Evolutionary conservation across 1,284 basidiomycete species (phyloP), one percentile per base, ranked within the genome.

Genomic region (Moesziomyces parantarcticus): DNA sequence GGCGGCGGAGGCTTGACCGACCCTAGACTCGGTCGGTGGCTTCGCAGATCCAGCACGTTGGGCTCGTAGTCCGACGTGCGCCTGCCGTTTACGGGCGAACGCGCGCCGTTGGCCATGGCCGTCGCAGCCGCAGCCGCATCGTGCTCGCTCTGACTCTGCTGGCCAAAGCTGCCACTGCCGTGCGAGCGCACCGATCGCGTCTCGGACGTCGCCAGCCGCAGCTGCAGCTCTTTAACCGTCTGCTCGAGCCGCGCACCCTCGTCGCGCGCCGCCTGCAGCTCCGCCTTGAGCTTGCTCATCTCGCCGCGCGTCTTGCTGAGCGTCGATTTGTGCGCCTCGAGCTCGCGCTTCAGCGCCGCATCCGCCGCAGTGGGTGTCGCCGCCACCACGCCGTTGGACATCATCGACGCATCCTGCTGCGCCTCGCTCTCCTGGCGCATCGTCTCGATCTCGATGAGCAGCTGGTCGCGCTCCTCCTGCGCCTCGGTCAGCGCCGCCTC

Each of bases 1-100:
- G 92, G 91, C 21, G 93, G 93, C 23, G 93, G 93, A 25, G 92
- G 88, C 83, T 94, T 94, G 76, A 89, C 86, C 14, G 52, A 22
- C 5, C 57, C 62, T 41, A 61, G 18, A 49, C 71, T 69, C 10
- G 71, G 64, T 13, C 69, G 63, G 13, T 67, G 64, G 18, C 45
- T 52, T 18, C 60, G 56, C 39, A 67, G 46, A 40, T 73, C 64
- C 22, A 54, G n/a, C 49, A 44, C 34, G 40, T 26, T 23, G 18
- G 55, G 40, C 20, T 72, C 69, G 42, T 62, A 66, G 29, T 72
- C 69, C 29, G 62, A 61, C 14, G 52, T 46, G 3, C 56, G 41
- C n/a, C 57, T 20, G 8, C 45, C 44, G 23, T 47, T 47, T 41
- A 63, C 46, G 7, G 75, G 58, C 45, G 65, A 71, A 13, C 75